A percentile compares a stretch with the other conserved stretches of the same genome.
phyloP scores from a whole-genome alignment of 345 rosid species.

The Dipteronia sinensis region DNA sequence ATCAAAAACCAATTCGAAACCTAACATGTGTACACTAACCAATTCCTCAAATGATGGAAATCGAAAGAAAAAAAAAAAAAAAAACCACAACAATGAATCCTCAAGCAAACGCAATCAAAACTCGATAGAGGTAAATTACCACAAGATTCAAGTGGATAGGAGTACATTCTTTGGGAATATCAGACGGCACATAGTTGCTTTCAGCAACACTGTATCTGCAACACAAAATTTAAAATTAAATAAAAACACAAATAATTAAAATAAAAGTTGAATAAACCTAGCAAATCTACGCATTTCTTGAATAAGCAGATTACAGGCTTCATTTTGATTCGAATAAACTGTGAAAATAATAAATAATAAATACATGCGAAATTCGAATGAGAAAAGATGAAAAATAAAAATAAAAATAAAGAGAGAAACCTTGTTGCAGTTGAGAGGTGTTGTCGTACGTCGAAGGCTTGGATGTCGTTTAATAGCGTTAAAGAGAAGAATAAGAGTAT shows the following conservation, averaged over 20 bases:
- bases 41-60: background rate
- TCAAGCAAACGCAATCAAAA: background rate
- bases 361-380: background rate
- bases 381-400: background rate
- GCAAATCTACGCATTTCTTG: background rate
- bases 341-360: background rate
- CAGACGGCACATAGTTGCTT: conserved; percentile 39
- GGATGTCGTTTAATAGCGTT: conserved; percentile 41
- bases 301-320: background rate
- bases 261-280: background rate
- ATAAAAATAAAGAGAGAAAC: conserved; percentile 24
- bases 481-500: conserved; percentile 22
- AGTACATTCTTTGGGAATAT: conserved; percentile 59
- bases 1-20: too few species aligned
- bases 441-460: conserved; percentile 63
- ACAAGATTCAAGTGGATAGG: conserved; percentile 95
- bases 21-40: too few species aligned
- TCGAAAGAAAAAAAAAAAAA: too few species aligned
- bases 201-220: conserved; percentile 68
- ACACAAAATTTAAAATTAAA: background rate
- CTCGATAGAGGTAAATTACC: conserved; percentile 44
- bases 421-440: conserved; percentile 72
- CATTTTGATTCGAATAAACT: background rate
- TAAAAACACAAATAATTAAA: background rate
- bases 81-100: background rate